Conservation (phyloP, 2,329 filamentous ascomycete species). For the Colletotrichum nymphaeae region DNA sequence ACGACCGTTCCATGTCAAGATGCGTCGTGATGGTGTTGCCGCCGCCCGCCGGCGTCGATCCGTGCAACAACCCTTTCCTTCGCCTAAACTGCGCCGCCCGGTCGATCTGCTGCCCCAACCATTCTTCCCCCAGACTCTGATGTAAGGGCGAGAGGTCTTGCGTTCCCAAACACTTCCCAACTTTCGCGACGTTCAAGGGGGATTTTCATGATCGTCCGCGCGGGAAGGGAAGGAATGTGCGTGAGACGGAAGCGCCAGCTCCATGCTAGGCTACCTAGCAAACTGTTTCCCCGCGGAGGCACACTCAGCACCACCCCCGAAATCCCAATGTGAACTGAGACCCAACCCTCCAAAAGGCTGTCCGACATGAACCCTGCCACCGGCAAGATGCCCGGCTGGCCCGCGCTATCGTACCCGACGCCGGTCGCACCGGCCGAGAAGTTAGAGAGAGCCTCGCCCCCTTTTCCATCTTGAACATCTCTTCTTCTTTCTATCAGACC, state of each 20-base stretch:
- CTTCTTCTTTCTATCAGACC: neutral
- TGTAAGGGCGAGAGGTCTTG: neutral
- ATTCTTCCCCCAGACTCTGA: neutral
- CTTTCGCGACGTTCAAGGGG: slow-evolving; percentile 29
- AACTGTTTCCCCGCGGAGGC: slow-evolving; percentile 7
- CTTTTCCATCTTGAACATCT: neutral
- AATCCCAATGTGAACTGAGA: neutral
- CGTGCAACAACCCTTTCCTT: slow-evolving; percentile 16
- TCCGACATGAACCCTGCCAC: neutral
- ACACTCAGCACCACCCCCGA: neutral
- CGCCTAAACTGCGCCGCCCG: neutral
- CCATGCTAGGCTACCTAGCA: neutral
- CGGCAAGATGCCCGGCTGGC: neutral
- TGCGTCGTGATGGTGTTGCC: neutral
- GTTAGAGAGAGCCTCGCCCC: neutral
- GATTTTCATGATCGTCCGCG: slow-evolving; percentile 27
- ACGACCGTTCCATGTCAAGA: neutral
- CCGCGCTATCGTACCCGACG: neutral
- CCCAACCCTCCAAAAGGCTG: neutral
- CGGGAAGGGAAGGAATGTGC: slow-evolving; percentile 11
- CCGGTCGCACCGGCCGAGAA: slow-evolving; percentile 7
- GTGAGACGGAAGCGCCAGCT: slow-evolving; percentile 4
- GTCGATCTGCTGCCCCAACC: slow-evolving; percentile 20
- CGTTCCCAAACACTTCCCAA: slow-evolving; percentile 14
- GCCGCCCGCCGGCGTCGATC: slow-evolving; percentile 14